Evolutionary conservation across 352 stramenopile species (phyloP), one percentile per base, ranked within the genome.

Genomic region (Phytophthora crassamura): DNA sequence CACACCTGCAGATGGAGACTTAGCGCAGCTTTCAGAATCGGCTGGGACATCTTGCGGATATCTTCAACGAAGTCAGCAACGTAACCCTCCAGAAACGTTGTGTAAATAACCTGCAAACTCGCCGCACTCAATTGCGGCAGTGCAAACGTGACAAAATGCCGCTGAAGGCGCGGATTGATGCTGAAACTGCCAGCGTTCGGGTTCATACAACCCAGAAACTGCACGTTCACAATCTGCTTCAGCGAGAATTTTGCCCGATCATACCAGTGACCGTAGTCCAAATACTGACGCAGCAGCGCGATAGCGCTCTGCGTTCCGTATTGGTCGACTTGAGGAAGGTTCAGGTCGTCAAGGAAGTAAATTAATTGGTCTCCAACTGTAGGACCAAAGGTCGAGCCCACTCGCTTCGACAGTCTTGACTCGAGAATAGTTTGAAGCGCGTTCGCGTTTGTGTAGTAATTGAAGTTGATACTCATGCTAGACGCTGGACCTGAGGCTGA

Each of bases 311-410:
- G 96, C 7, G 95, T 98, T 62, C 95, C 94, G 75, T 99, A 99
- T 35, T 84, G 45, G 62, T 99, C 96, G 5, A 98, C 80, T 67
- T 98, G 88, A 14, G 96, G 96, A 12, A 99, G 69, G 57, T 99
- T 98, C 35, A 99, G 61, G 60, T 99, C 96, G 62, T 99, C 96
- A 7, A 99, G 67, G 65, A 99, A 99, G 69, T 98, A 98, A 30
- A 99, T 80, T 20, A 98, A 73, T 33, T 95, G 81, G n/a, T 86
- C 74, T 25, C 92, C 93, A 12, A 78, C 62, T 2, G 69, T 83
- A 5, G 91, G 91, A 3, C 90, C 91, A 64, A 91, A 97, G 3
- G 80, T 95, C 7, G 69, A 70, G 1, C 83, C 86, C 33, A 98
- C 87, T 60, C 94, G 91, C 67, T 98, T 98, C 39, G 79, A 82